phyloP scores from a whole-genome alignment of 306 rosid species.

The Acacia confusa region DNA sequence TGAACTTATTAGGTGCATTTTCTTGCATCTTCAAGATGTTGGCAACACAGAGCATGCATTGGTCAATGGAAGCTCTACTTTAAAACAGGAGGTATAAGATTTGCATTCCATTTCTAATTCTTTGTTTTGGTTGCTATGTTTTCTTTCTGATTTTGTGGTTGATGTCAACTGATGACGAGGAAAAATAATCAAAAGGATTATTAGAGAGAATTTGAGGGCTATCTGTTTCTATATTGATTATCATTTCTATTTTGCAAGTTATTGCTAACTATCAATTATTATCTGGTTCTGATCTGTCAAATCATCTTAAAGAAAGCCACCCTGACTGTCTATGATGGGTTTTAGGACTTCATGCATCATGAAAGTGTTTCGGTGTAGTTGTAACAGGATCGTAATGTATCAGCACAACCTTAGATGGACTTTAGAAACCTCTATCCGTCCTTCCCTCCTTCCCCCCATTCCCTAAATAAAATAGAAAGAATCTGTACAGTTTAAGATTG shows the following conservation, averaged over 20 bases:
- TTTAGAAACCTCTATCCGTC: conserved; percentile 3
- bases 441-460: background rate
- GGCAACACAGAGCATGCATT: conserved; percentile 62
- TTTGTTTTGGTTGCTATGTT: conserved; percentile 8
- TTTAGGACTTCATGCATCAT: conserved; percentile 8
- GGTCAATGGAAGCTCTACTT: conserved; percentile 59
- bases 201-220: background rate
- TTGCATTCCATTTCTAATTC: conserved; percentile 1
- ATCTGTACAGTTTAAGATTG: background rate
- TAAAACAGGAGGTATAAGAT: conserved; percentile 59
- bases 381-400: background rate
- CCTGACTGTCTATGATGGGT: background rate
- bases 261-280: conserved; percentile 18
- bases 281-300: conserved; percentile 5
- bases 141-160: conserved; percentile 3
- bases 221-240: conserved; percentile 1
- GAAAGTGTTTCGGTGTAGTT: conserved; percentile 18
- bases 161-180: conserved; percentile 15
- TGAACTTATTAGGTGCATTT: conserved; percentile 87
- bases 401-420: conserved; percentile 18
- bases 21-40: conserved; percentile 93
- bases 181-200: conserved; percentile 17
- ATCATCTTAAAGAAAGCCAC: background rate
- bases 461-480: background rate
- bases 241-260: conserved; percentile 23